These are phyloP conservation scores for Leishmania lainsoni DNA, from an alignment of 208 protist species.

Conservation along the genomic window DNA sequence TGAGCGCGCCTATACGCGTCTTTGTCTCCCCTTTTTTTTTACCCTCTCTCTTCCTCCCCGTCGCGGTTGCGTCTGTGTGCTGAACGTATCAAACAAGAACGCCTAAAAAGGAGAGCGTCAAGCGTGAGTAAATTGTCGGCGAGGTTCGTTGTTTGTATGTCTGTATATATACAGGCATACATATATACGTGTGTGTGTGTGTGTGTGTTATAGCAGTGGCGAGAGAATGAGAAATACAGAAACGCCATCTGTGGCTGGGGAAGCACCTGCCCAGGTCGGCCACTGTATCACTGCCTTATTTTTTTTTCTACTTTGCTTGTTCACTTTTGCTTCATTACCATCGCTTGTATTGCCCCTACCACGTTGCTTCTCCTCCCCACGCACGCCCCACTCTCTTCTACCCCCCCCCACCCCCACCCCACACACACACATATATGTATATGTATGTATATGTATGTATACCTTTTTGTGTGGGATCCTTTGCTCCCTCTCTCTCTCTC, in stretches of 20 bases:
- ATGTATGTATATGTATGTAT: background rate
- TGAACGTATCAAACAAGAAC: background rate
- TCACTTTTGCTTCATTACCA: too few species aligned
- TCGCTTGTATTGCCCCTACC: background rate
- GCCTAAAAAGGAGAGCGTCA: background rate
- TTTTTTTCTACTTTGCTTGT: background rate
- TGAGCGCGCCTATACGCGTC: background rate
- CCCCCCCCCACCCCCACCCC: too few species aligned
- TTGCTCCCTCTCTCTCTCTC: background rate
- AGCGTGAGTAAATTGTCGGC: background rate
- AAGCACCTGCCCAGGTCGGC: background rate
- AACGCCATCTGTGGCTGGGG: background rate
- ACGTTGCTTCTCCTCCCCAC: background rate
- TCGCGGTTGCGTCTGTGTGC: background rate
- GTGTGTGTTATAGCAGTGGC: background rate
- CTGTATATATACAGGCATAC: background rate
- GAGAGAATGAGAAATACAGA: background rate
- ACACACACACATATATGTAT: background rate
- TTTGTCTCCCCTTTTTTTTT: background rate
- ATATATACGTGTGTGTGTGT: background rate
- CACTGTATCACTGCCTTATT: background rate
- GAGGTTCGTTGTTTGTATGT: background rate
- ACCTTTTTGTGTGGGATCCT: background rate
- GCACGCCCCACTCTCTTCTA: background rate
- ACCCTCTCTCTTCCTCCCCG: background rate